A percentile compares a stretch with the other conserved stretches of the same genome.
phyloP scores from a whole-genome alignment of 257 asterid species.

The Salvia miltiorrhiza region DNA sequence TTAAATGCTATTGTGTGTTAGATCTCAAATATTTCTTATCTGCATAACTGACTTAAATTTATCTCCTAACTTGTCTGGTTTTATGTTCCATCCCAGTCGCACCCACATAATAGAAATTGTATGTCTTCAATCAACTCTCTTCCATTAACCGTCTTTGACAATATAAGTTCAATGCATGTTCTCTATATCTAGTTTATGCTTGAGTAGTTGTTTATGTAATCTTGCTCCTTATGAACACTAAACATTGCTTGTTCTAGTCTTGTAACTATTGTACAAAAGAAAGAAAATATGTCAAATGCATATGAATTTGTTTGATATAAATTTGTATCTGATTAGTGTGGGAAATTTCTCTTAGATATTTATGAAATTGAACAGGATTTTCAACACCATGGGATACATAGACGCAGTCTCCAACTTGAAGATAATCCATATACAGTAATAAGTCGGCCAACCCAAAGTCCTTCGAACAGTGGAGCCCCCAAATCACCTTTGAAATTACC shows the following conservation, averaged over 20 bases:
- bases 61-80: not conserved
- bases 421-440: slow-evolving; percentile 35
- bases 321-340: slow-evolving; percentile 1
- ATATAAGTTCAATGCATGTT: not conserved
- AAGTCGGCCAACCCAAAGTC: slow-evolving; percentile 25
- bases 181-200: not conserved
- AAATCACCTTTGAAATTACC: slow-evolving; percentile 32
- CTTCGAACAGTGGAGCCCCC: slow-evolving; percentile 33
- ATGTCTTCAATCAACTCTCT: not conserved
- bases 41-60: not conserved
- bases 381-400: slow-evolving; percentile 43
- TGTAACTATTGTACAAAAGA: not conserved
- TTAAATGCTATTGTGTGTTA: not conserved
- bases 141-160: slow-evolving; percentile 2
- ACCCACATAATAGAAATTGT: not conserved
- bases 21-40: not conserved
- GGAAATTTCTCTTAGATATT: slow-evolving; percentile 13
- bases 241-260: not conserved
- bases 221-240: slow-evolving; percentile 9
- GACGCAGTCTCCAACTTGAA: slow-evolving; percentile 70
- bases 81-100: not conserved
- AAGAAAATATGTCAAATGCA: not conserved
- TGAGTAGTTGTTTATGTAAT: not conserved
- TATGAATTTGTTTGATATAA: too few relatives aligned
- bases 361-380: slow-evolving; percentile 41